These are phyloP conservation scores for Daldinia vernicosa DNA, from an alignment of 495 filamentous ascomycete species.

Conservation along the genomic window DNA sequence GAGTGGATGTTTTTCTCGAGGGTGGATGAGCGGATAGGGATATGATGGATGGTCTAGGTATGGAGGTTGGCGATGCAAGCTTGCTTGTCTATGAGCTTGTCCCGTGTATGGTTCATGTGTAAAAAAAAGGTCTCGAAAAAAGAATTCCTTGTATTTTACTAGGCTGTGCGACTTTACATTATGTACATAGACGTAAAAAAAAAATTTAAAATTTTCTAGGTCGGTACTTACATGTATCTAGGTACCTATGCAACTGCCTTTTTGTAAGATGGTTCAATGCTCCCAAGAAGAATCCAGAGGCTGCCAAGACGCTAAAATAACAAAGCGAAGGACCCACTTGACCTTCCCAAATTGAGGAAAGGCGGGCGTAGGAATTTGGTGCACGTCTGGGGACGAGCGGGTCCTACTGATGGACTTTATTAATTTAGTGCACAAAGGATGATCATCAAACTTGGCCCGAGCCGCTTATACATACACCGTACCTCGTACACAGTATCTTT, in stretches of 20 bases:
- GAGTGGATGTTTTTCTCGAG: constrained; percentile 16
- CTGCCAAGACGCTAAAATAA: constrained; percentile 20
- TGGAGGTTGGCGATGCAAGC: constrained; percentile 23
- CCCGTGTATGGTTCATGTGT: constrained; percentile 21
- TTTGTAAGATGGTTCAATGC: not conserved
- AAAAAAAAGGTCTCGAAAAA: constrained; percentile 31
- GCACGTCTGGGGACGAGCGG: constrained; percentile 39
- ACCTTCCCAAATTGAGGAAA: constrained; percentile 32
- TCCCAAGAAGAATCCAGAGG: not conserved
- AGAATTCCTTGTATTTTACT: constrained; percentile 26
- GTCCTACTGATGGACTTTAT: constrained; percentile 36
- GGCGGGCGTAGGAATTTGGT: constrained; percentile 29
- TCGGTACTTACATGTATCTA: not conserved
- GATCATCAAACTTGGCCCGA: constrained; percentile 38
- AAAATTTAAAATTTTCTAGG: not conserved
- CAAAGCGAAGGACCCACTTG: constrained; percentile 28
- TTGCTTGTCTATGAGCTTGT: constrained; percentile 1
- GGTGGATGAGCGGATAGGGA: constrained; percentile 23
- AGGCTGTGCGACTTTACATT: constrained; percentile 4
- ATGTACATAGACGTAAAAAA: too few relatives aligned
- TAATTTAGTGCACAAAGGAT: constrained; percentile 37
- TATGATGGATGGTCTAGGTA: constrained; percentile 13
- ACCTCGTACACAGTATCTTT: not conserved
- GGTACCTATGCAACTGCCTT: not conserved
- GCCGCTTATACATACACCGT: constrained; percentile 30